Base-by-base conservation (phyloP, 805 yeast species). In the Kluyveromyces aestuarii region DNA sequence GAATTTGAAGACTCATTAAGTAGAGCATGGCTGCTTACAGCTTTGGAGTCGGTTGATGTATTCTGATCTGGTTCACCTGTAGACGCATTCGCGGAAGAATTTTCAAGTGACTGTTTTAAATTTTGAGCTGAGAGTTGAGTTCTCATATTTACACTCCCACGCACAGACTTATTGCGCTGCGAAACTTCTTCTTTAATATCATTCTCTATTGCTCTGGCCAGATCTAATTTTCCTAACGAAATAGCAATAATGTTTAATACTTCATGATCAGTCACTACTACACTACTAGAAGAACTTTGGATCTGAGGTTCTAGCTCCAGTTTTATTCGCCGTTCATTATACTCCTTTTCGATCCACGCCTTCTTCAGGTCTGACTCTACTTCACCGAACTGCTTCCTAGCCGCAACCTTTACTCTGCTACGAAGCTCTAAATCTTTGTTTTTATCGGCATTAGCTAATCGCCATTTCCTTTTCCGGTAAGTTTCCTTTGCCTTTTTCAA, bases 391-490 rank as follows among this genome's bases (percentile, higher is more conserved):
- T 83, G 67, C 17, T 66, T 68, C 37, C 69, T 71, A 0, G 97
- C 96, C 39, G 93, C 72, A 54, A 82, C 83, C 53, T 77, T 74
- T 18, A 91, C 82, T 48, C 98, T 72, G 0, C 86, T 79, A 46
- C 95, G 74, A 48, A 91, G 70, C 61, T 91, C 98, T 58, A 87
- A 84, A 63, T 89, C 96, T 68, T 87, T 83, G 64, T 90, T 90
- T 54, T 93, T 74, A 51, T 83, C 83, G 8, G 78, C 76, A 60
- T 91, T 88, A 27, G 79, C 81, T 27, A 54, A 61, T 48, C 69
- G 60, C 69, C 69, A 65, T 45, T 59, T 64, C 45, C 68, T 54
- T 41, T 65, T 65, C 16, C 68, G 56, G 50, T 63, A 68, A 18
- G 58, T 64, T 40, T 59, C 59, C 27, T 63, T 48, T 38, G 56